phyloP scores from a whole-genome alignment of 352 stramenopile genomes.

The Globisporangium camurandrum region DNA sequence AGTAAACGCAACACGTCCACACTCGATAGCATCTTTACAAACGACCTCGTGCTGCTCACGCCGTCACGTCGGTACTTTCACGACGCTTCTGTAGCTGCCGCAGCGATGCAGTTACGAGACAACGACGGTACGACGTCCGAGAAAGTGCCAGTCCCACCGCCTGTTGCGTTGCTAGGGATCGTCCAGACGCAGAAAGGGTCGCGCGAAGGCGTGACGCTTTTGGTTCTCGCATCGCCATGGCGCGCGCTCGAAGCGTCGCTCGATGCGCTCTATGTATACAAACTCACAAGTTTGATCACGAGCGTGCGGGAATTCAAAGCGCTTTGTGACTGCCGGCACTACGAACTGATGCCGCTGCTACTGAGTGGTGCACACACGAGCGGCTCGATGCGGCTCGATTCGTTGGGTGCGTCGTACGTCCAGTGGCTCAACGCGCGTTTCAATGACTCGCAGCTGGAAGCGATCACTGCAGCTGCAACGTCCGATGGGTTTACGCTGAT shows the following conservation, averaged over 20 bases:
- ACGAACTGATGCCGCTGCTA: slow-evolving; percentile 66
- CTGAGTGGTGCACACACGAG: slow-evolving; percentile 62
- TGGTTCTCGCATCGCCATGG: slow-evolving; percentile 47
- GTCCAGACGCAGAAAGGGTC: slow-evolving; percentile 53
- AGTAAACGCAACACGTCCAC: slow-evolving; percentile 17
- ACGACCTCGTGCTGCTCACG: slow-evolving; percentile 76
- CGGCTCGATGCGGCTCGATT: slow-evolving; percentile 76
- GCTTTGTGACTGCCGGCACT: slow-evolving; percentile 75
- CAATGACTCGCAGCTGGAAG: slow-evolving; percentile 87
- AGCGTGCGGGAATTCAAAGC: slow-evolving; percentile 83
- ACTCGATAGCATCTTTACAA: slow-evolving; percentile 53
- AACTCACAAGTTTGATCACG: slow-evolving; percentile 85
- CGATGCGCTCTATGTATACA: slow-evolving; percentile 77
- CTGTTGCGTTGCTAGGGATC: slow-evolving; percentile 61
- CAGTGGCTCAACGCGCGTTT: slow-evolving; percentile 73
- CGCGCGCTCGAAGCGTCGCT: slow-evolving; percentile 31
- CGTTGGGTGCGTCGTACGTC: slow-evolving; percentile 73
- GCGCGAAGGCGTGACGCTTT: slow-evolving; percentile 72
- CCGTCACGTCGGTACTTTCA: slow-evolving; percentile 46
- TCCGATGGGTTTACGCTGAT: slow-evolving; percentile 89
- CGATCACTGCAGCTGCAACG: slow-evolving; percentile 81
- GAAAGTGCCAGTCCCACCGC: slow-evolving; percentile 4
- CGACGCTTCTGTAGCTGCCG: slow-evolving; percentile 24
- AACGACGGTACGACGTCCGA: background rate
- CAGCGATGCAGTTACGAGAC: slow-evolving; percentile 2